Evolutionary conservation across 1,139 yeast species (phyloP), one percentile per base, ranked within the genome.

Genomic region (Zygoascus meyerae): DNA sequence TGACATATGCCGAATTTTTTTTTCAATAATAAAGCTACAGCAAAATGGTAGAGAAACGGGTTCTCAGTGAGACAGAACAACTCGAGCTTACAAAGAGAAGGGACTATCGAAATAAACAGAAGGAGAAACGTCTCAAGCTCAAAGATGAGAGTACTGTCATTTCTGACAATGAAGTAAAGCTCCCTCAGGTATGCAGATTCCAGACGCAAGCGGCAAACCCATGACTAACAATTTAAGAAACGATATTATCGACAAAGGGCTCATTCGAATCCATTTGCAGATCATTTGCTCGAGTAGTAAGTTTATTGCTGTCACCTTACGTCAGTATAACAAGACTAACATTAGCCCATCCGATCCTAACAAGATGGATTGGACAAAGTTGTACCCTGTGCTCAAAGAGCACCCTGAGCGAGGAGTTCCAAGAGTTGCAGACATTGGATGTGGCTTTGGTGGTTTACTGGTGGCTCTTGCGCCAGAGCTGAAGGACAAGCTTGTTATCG

Each of bases 201-300:
- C 77, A 97, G 64, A 97, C 89, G 67, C 72, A 96, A 63, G 96
- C 97, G 2, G 97, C 89, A 63, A 86, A 95, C 96, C 97, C 31
- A 87, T 89, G 59, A 83, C 95, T 16, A 89, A 66, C 78, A 82
- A 59, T 47, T 30, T 36, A 75, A 85, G 67, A 94, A 94, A 66
- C 77, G 92, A 58, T 92, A 77, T 65, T 94, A 92, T 65, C 78
- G 99, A 64, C 99, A 92, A 68, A 73, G 99, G 65, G 98, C 98
- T 1, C 99, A 92, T 63, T 89, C 97, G 2, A 92, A 92, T 62
- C 98, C 98, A 21, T 92, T 92, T 60, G 86, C 96, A 15, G 99
- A 92, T 66, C 98, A 92, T 66, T 79, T 83, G 58, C 72, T 94
- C 46, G 95, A 86, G 53, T 92, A 92, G 65, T 61, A 53, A 42